Conservation (phyloP, 75 land plant species). For the Gnetum montanum region DNA sequence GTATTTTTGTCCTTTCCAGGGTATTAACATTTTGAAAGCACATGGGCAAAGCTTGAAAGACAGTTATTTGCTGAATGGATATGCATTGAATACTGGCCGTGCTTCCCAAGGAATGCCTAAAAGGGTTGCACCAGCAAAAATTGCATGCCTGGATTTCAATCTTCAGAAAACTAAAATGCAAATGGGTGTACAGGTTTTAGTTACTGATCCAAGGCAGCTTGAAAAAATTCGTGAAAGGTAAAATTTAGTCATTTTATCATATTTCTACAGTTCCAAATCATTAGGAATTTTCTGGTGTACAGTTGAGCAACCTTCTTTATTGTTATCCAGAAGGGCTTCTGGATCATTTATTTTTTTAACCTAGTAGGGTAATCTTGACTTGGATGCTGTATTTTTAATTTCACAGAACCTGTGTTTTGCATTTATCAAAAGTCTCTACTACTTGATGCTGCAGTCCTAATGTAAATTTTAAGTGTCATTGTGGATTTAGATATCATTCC, state of each 20-base stretch:
- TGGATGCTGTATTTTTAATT: background rate
- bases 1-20: too few species aligned
- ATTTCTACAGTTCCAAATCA: too few species aligned
- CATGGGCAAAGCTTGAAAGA: slow-evolving; percentile 95
- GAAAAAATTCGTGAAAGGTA: slow-evolving; percentile 96
- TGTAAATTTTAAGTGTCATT: background rate
- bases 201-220: slow-evolving; percentile 87
- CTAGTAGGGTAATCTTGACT: too few species aligned
- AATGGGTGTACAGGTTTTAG: slow-evolving; percentile 94
- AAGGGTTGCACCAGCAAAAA: slow-evolving; percentile 85
- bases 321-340: too few species aligned
- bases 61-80: slow-evolving; percentile 87
- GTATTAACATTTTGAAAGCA: slow-evolving; percentile 89
- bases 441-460: background rate
- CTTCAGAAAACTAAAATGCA: slow-evolving; percentile 95
- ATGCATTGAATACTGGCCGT: slow-evolving; percentile 94
- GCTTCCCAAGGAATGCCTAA: slow-evolving; percentile 96
- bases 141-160: slow-evolving; percentile 95
- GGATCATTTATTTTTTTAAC: too few species aligned
- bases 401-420: background rate
- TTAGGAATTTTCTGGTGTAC: too few species aligned
- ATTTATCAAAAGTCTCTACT: background rate
- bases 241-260: slow-evolving; percentile 4
- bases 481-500: background rate
- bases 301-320: too few species aligned